Percentiles rank a stretch among this genome's conserved stretches.
phyloP scores from a whole-genome alignment of 192 early-diverging fungal genomes.

The Coemansia sp. region DNA sequence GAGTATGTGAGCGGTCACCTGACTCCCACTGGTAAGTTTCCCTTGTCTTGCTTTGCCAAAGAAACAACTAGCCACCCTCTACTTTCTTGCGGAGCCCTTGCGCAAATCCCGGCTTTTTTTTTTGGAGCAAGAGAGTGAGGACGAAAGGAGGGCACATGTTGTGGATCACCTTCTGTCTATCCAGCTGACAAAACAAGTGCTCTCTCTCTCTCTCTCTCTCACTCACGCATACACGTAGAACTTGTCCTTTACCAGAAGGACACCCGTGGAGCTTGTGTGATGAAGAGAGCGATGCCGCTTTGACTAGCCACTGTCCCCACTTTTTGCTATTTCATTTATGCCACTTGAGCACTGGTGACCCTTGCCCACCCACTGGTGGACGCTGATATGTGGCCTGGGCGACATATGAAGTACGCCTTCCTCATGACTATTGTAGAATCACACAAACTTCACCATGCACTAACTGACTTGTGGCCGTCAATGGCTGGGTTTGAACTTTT shows the following conservation, averaged over 20 bases:
- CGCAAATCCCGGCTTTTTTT: conserved; percentile 10
- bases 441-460: background rate
- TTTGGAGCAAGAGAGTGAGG: background rate
- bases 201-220: background rate
- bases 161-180: conserved; percentile 10
- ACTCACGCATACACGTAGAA: background rate
- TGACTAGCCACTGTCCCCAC: conserved; percentile 5
- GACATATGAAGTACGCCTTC: background rate
- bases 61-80: background rate
- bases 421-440: background rate
- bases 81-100: background rate
- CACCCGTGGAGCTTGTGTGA: background rate
- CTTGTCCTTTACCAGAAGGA: background rate
- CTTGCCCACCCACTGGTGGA: background rate
- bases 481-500: conserved; percentile 11
- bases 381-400: background rate
- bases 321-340: conserved; percentile 8
- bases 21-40: conserved; percentile 48
- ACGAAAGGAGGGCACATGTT: background rate
- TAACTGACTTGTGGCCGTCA: background rate
- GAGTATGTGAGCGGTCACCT: conserved; percentile 54
- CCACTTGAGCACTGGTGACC: background rate
- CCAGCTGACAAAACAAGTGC: conserved; percentile 6
- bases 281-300: background rate
- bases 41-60: background rate